Evolutionary conservation across 2,329 filamentous ascomycete genomes (phyloP).

Genomic region (Pseudogymnoascus sp.): DNA sequence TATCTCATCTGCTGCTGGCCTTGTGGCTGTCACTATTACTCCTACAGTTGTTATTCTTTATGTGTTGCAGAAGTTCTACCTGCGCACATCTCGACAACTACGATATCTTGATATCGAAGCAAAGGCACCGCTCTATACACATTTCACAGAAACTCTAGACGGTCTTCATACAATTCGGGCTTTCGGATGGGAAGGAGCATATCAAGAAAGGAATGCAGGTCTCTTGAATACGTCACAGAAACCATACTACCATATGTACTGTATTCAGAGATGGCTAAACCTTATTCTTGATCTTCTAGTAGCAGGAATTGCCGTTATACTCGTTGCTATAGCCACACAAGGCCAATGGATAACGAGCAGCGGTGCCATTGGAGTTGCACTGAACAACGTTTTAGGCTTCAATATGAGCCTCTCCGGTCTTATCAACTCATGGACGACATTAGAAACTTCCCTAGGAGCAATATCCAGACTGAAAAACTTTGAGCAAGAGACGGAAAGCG

Average conservation of each 20-base stretch:
- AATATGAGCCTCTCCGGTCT: constrained; percentile 14
- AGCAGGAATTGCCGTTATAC: constrained; percentile 13
- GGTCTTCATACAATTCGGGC: constrained; percentile 37
- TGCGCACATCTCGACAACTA: constrained; percentile 39
- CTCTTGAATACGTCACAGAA: constrained; percentile 24
- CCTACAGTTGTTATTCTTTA: constrained; percentile 12
- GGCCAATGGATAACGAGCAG: constrained; percentile 2
- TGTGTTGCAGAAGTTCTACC: constrained; percentile 33
- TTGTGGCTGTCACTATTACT: constrained; percentile 16
- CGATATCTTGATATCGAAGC: constrained; percentile 38
- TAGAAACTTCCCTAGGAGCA: neutral
- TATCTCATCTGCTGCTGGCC: constrained; percentile 10
- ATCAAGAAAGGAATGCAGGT: neutral
- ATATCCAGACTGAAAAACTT: neutral
- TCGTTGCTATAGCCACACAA: constrained; percentile 11
- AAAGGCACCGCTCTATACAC: constrained; percentile 36
- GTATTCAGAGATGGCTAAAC: constrained; percentile 38
- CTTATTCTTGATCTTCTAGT: constrained; percentile 33
- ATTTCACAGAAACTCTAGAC: constrained; percentile 37
- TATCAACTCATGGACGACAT: constrained; percentile 10
- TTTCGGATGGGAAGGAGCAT: constrained; percentile 34
- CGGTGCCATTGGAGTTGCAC: constrained; percentile 13
- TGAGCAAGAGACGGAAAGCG: neutral
- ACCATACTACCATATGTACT: constrained; percentile 38
- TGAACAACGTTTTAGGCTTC: constrained; percentile 15